Evolutionary conservation across 495 filamentous ascomycete genomes (phyloP).

Genomic region (Podospora comata): DNA sequence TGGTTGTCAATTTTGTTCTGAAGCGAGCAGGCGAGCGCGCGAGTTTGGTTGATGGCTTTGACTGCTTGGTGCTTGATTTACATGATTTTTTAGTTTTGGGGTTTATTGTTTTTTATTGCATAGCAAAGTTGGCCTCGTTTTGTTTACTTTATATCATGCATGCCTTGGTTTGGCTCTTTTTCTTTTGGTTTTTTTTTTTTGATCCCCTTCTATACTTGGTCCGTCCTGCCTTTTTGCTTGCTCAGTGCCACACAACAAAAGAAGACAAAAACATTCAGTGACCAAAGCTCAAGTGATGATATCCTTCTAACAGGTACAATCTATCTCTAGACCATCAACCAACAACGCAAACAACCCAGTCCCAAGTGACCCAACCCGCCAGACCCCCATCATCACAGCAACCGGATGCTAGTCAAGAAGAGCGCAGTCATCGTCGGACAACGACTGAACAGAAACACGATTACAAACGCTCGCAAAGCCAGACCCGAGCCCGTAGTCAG

Average conservation of each 20-base stretch:
- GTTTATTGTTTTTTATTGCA: slow-evolving; percentile 2
- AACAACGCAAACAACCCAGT: background rate
- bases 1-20: slow-evolving; percentile 9
- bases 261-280: background rate
- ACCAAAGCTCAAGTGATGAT: background rate
- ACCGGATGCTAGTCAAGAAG: background rate
- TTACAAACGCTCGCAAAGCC: slow-evolving; percentile 1
- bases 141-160: background rate
- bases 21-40: slow-evolving; percentile 3
- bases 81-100: slow-evolving; percentile 7
- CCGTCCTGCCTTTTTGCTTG: background rate
- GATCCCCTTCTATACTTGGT: background rate
- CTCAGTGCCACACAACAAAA: background rate
- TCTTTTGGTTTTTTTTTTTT: background rate
- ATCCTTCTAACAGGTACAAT: background rate
- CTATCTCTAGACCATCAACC: background rate
- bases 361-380: background rate
- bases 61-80: background rate
- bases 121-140: background rate
- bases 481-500: background rate
- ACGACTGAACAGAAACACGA: background rate
- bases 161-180: slow-evolving; percentile 4
- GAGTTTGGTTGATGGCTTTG: background rate
- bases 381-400: background rate
- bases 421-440: background rate